Evolutionary conservation across 164 flowering plant species (phyloP).

Genomic region (Annona squamosa): DNA sequence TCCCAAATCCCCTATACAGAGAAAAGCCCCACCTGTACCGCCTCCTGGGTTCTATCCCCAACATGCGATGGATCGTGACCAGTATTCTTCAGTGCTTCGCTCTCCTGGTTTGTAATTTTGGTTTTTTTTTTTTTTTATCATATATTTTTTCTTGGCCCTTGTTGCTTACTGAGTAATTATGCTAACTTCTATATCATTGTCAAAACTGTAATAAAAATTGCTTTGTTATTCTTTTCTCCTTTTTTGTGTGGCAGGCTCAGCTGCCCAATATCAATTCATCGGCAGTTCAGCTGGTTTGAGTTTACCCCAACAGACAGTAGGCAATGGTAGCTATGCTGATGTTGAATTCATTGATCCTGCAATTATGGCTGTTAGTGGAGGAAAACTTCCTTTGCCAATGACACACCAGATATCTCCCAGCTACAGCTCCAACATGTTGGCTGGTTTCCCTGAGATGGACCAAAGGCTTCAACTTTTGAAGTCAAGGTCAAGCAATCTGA

Average conservation of each 20-base stretch:
- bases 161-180: neutral
- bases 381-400: constrained; percentile 35
- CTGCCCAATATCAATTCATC: neutral
- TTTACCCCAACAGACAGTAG: constrained; percentile 1
- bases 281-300: constrained; percentile 5
- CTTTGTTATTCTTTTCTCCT: neutral
- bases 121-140: neutral
- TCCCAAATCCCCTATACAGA: constrained; percentile 7
- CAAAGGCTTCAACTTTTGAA: constrained; percentile 11
- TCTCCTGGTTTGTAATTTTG: neutral
- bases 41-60: constrained; percentile 8
- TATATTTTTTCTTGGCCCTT: neutral
- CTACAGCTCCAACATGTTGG: constrained; percentile 2
- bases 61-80: constrained; percentile 8
- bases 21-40: constrained; percentile 10
- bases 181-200: neutral
- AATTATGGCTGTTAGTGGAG: constrained; percentile 75
- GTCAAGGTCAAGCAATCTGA: constrained; percentile 4
- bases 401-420: constrained; percentile 2
- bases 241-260: constrained; percentile 4
- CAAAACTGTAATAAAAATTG: neutral
- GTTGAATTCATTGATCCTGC: constrained; percentile 45
- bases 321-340: constrained; percentile 20
- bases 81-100: neutral
- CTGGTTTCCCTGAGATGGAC: constrained; percentile 5